Evolutionary conservation across 148 eudicot genomes (phyloP).

Genomic region (Rhododendron ovatum): DNA sequence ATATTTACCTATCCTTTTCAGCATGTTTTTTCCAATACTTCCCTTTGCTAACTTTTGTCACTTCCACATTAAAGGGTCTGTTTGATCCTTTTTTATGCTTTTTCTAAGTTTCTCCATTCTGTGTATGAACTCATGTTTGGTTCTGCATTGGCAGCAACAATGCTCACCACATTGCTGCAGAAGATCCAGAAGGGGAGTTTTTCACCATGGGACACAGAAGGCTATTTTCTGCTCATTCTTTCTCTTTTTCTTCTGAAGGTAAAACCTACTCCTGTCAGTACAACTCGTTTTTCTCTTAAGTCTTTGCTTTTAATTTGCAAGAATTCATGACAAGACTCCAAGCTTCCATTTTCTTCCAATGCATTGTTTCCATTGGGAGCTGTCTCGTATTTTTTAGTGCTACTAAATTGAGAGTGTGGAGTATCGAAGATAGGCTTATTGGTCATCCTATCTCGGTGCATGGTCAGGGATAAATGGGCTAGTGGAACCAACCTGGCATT

Average conservation of each 20-base stretch:
- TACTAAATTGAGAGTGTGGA: background rate
- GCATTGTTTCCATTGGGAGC: background rate
- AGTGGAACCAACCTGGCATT: background rate
- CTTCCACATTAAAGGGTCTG: background rate
- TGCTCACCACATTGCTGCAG: slow-evolving; percentile 27
- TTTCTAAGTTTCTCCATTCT: background rate
- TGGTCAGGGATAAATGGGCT: background rate
- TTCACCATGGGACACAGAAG: slow-evolving; percentile 35
- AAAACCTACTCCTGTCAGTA: background rate
- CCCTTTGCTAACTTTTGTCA: background rate
- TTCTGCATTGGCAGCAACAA: slow-evolving; percentile 25
- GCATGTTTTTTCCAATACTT: background rate
- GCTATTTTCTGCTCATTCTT: slow-evolving; percentile 36
- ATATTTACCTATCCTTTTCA: background rate
- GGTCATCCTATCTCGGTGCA: background rate
- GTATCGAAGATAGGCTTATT: background rate
- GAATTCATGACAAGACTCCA: background rate
- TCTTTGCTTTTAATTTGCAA: background rate
- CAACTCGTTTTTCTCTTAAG: no score
- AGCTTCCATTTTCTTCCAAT: background rate
- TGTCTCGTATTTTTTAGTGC: background rate
- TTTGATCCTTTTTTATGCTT: background rate
- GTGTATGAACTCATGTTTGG: background rate
- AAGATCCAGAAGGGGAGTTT: slow-evolving; percentile 24
- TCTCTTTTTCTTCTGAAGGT: slow-evolving; percentile 57